Conservation (phyloP, 345 rosid species). For the Lepidium sativum region DNA sequence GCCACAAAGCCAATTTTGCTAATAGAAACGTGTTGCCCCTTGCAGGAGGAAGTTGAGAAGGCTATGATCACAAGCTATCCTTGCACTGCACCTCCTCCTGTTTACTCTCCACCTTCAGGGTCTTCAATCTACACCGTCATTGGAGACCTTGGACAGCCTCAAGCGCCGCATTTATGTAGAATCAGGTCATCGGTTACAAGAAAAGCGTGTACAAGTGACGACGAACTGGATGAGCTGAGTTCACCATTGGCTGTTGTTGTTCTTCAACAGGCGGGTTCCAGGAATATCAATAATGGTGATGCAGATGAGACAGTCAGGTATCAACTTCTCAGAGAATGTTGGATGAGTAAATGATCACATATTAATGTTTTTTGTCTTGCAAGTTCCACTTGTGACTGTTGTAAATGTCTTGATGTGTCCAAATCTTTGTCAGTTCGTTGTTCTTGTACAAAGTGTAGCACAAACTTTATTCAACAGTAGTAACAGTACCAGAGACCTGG, state of each 20-base stretch:
- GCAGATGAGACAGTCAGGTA: constrained; percentile 39
- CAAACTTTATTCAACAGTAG: neutral
- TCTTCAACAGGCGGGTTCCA: constrained; percentile 21
- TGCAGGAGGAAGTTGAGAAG: constrained; percentile 22
- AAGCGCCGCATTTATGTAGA: constrained; percentile 39
- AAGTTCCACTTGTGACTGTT: neutral
- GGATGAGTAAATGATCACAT: constrained; percentile 48
- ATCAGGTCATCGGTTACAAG: constrained; percentile 54
- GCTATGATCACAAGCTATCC: constrained; percentile 40
- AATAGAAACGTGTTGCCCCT: constrained; percentile 4
- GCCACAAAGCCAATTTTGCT: neutral
- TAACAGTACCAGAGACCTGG: neutral
- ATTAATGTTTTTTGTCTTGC: neutral
- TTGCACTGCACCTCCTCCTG: constrained; percentile 47
- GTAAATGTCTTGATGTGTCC: neutral
- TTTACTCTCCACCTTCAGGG: constrained; percentile 57
- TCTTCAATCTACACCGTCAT: constrained; percentile 33
- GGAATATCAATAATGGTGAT: constrained; percentile 5
- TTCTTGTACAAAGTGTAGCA: constrained; percentile 2
- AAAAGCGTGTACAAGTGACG: constrained; percentile 78
- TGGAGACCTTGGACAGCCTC: constrained; percentile 36
- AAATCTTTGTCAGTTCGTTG: neutral
- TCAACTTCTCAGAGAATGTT: constrained; percentile 68
- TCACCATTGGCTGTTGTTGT: constrained; percentile 55
- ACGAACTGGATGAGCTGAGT: constrained; percentile 80